These are phyloP conservation scores for Colletotrichum sp. DNA, from an alignment of 2,329 filamentous ascomycete genomes.

Conservation along the genomic window DNA sequence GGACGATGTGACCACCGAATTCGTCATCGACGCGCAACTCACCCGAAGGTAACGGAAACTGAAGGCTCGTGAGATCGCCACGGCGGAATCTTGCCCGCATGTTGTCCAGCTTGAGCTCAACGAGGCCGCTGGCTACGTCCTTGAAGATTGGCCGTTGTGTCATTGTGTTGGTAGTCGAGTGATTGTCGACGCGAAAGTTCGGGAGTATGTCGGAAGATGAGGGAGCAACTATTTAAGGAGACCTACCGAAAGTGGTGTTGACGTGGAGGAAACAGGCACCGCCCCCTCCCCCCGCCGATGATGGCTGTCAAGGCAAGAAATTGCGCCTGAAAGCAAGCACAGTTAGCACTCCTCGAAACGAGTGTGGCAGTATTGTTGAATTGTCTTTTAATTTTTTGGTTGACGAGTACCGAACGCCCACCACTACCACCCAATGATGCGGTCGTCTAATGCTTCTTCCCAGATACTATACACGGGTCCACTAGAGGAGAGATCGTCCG, in stretches of 20 bases:
- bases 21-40: neutral
- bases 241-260: neutral
- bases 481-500: conserved; percentile 60
- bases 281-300: neutral
- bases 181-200: neutral
- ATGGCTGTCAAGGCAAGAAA: neutral
- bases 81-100: neutral
- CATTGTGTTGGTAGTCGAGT: neutral
- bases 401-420: conserved; percentile 18
- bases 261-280: neutral
- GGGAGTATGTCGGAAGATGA: neutral
- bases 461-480: conserved; percentile 57
- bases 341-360: neutral
- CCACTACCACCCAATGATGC: conserved; percentile 21
- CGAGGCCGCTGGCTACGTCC: neutral
- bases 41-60: neutral
- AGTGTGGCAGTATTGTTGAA: neutral
- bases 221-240: neutral
- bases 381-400: neutral
- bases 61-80: neutral
- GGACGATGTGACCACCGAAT: neutral
- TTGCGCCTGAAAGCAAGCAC: neutral
- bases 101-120: conserved; percentile 22
- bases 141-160: neutral
- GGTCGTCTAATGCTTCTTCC: conserved; percentile 50